Evolutionary conservation across 169 alveolate genomes (phyloP), one percentile per base, ranked within the genome.

Genomic region (Cryptosporidium sp.): DNA sequence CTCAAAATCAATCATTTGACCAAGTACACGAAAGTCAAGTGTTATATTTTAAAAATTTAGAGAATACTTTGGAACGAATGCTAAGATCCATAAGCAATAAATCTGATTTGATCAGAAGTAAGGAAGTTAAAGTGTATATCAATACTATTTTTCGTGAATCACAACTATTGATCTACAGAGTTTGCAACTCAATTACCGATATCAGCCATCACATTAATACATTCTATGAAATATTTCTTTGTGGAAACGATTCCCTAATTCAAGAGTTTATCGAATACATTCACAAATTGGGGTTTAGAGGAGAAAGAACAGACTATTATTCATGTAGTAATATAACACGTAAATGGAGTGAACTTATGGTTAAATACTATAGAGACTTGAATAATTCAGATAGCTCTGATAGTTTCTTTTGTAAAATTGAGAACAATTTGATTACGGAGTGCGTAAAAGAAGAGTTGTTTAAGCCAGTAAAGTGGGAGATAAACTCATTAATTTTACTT

Each of bases 261-360:
- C 80, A 80, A 21, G 89, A 80, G 39, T 65, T 80, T 39, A 80
- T 80, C 23, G 89, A 80, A 23, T 65, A 29, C 23, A 65, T 65
- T 37, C 61, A 73, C 14, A 23, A 14, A 18, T 12, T 43, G n/a
- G 39, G 43, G 39, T 73, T 39, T 18, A 67, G 75, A 33, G 62
- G 65, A 5, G 43, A 48, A 61, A 33, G 5, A 9, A n/a, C 80
- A 2, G 80, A 73, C 37, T 37, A 43, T 21, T 14, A n/a, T 65
- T 62, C 45, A 4, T 61, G 10, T 16, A 65, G 6, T 18, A 21
- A 80, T 62, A 43, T 65, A 3, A 31, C 55, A 10, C 65, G 58
- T 29, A 65, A 59, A 65, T 80, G 89, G 89, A 41, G 45, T 65
- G 74, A 61, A 31, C 39, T 65, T 10, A 58, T 58, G 51, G n/a